Evolutionary conservation across 495 filamentous ascomycete species (phyloP).

Genomic region (Coniosporium apollinis): DNA sequence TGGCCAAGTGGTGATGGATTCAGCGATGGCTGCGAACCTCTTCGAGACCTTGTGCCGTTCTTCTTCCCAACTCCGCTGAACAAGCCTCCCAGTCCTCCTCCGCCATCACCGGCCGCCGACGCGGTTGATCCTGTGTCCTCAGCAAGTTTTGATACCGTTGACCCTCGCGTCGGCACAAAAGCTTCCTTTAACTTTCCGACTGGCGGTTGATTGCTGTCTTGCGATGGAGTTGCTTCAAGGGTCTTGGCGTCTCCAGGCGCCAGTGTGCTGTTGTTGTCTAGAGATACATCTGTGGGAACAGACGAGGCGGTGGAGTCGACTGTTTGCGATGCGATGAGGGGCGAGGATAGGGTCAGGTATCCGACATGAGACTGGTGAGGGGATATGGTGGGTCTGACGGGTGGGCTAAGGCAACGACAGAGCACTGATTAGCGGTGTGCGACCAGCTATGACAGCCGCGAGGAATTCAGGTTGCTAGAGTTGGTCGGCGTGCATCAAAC

Average conservation of each 20-base stretch:
- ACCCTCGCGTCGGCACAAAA: conserved; percentile 13
- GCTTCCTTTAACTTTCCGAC: conserved; percentile 21
- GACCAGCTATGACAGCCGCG: too few species aligned
- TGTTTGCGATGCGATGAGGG: conserved; percentile 42
- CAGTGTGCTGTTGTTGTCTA: conserved; percentile 13
- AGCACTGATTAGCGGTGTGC: too few species aligned
- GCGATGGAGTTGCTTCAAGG: conserved; percentile 6
- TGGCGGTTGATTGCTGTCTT: conserved; percentile 15
- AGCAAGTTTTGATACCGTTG: too few species aligned
- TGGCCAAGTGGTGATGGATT: too few species aligned
- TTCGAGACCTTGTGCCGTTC: too few species aligned
- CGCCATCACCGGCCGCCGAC: conserved; percentile 1
- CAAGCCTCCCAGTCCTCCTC: conserved; percentile 3
- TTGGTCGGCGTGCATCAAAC: conserved; percentile 16
- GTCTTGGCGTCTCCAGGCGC: conserved; percentile 11
- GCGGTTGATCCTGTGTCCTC: conserved; percentile 5
- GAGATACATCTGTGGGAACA: conserved; percentile 13
- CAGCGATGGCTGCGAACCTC: too few species aligned
- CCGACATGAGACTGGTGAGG: conserved; percentile 62
- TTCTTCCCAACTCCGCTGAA: conserved; percentile 6
- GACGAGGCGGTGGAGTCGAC: conserved; percentile 26
- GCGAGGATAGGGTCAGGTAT: conserved; percentile 69
- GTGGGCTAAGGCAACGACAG: conserved; percentile 29
- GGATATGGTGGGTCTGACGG: conserved; percentile 38
- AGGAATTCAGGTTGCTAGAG: too few species aligned